Evolutionary conservation across 1,284 basidiomycete species (phyloP).

Genomic region (Porogramme epimiltina): DNA sequence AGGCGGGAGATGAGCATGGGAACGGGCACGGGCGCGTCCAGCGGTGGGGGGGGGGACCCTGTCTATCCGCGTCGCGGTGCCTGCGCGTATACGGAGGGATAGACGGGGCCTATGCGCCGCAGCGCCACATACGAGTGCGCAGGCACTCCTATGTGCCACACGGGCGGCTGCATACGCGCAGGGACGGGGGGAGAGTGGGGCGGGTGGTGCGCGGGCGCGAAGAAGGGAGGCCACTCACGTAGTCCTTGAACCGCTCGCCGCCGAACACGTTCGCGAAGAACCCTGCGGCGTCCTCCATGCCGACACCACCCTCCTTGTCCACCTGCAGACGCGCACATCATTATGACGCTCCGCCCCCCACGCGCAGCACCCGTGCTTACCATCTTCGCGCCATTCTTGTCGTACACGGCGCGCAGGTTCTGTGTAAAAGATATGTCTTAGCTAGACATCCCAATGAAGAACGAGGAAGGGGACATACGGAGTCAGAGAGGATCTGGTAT

Average conservation of each 20-base stretch:
- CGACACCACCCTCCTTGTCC: constrained; percentile 69
- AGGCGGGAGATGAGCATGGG: background rate
- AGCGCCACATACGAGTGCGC: too few species aligned
- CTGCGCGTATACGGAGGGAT: background rate
- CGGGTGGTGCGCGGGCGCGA: background rate
- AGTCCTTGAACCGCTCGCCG: constrained; percentile 84
- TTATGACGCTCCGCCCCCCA: background rate
- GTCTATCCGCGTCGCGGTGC: background rate
- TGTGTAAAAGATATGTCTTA: too few species aligned
- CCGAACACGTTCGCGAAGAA: constrained; percentile 94
- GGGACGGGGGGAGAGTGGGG: background rate
- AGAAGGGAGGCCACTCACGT: constrained; percentile 53
- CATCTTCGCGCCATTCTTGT: constrained; percentile 92
- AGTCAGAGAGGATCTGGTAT: constrained; percentile 86
- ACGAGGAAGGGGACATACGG: constrained; percentile 50
- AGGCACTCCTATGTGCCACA: too few species aligned
- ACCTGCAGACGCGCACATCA: constrained; percentile 39
- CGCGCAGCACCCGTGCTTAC: constrained; percentile 37
- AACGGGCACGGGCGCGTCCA: too few species aligned
- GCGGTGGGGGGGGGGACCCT: background rate
- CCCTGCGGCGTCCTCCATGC: constrained; percentile 85
- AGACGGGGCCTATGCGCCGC: too few species aligned
- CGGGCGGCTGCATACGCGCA: too few species aligned
- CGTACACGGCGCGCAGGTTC: constrained; percentile 90
- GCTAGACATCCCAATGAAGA: constrained; percentile 9